Evolutionary conservation across 176 grass and related monocot species (phyloP).

Genomic region (Avena eriantha): DNA sequence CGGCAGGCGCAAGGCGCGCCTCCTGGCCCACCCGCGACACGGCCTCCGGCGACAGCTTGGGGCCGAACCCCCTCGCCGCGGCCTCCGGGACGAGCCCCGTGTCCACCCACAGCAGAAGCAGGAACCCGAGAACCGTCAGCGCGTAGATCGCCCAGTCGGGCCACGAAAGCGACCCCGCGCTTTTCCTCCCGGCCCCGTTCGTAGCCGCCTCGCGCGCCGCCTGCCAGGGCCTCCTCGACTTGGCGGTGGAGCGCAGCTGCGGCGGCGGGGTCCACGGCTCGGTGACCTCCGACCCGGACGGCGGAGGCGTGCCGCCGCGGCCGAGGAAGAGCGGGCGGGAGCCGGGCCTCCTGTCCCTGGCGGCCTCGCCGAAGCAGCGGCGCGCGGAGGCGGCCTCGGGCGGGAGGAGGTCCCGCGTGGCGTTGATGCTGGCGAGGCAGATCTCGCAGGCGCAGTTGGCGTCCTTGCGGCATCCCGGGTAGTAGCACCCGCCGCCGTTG

Average conservation of each 20-base stretch:
- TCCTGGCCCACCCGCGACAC: conserved; percentile 48
- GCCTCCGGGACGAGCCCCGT: conserved; percentile 58
- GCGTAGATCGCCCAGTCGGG: conserved; percentile 42
- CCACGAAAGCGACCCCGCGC: not conserved
- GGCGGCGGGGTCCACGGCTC: conserved; percentile 60
- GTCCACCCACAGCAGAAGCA: conserved; percentile 67
- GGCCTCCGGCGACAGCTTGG: conserved; percentile 58
- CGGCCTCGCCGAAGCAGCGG: conserved; percentile 47
- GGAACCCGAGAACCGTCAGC: conserved; percentile 43
- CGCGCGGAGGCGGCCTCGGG: conserved; percentile 51
- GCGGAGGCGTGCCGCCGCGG: conserved; percentile 1
- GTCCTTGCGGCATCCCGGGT: conserved; percentile 82
- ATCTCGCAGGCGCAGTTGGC: conserved; percentile 90
- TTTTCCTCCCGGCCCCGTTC: not conserved
- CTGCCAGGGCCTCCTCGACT: conserved; percentile 34
- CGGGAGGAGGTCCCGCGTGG: conserved; percentile 78
- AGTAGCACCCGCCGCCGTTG: conserved; percentile 60
- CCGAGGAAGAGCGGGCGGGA: conserved; percentile 29
- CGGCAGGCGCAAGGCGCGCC: conserved; percentile 42
- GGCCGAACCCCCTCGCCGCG: conserved; percentile 49
- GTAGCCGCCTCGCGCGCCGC: not conserved
- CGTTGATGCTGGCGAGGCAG: conserved; percentile 87
- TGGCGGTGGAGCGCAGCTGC: conserved; percentile 59
- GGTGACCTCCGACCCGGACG: conserved; percentile 5
- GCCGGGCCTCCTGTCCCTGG: conserved; percentile 11